Conservation (phyloP, 2,329 filamentous ascomycete species). For the Diaporthe longicolla region DNA sequence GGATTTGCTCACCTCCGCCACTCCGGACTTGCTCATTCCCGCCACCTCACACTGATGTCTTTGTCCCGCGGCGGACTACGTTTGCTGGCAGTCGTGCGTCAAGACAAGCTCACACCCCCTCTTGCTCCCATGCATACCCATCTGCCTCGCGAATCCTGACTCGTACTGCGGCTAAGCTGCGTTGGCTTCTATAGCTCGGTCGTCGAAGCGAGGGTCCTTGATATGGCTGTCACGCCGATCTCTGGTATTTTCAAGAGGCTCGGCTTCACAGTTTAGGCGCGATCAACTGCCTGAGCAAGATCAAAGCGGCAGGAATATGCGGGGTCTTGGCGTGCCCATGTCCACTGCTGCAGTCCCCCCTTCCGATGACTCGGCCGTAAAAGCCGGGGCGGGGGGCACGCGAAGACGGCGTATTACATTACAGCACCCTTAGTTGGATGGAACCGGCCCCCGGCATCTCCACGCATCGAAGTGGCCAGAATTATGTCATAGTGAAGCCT, state of each 20-base stretch:
- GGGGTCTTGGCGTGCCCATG: neutral
- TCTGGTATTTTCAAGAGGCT: neutral
- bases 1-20: no score
- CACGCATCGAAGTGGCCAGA: neutral
- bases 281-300: no score
- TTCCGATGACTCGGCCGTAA: neutral
- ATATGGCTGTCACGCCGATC: neutral
- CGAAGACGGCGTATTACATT: neutral
- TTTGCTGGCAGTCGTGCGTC: neutral
- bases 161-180: neutral
- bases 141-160: neutral
- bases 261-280: no score
- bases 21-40: no score
- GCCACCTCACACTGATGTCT: no score
- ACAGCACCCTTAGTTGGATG: neutral
- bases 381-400: neutral
- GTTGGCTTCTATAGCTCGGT: neutral
- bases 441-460: neutral
- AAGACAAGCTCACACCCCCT: no score
- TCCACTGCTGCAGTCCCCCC: neutral
- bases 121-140: neutral
- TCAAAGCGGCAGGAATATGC: neutral
- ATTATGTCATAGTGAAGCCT: neutral
- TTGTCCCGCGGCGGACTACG: neutral
- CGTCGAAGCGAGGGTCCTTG: neutral